A percentile compares a stretch with the other conserved stretches of the same genome.
Evolutionary conservation across 257 asterid species (phyloP).

Genomic region (Phtheirospermum japonicum): DNA sequence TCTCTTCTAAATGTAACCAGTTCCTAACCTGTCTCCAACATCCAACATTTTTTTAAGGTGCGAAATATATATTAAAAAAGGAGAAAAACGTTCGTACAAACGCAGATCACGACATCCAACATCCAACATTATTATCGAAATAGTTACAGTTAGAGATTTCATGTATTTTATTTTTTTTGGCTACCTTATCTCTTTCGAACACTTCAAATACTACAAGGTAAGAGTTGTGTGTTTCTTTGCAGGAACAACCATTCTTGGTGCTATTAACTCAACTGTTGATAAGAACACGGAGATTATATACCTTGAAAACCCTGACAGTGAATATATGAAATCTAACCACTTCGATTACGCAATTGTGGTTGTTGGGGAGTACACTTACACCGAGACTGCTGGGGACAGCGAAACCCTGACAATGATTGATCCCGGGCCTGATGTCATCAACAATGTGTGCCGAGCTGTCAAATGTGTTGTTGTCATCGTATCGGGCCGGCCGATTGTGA

Average conservation of each 20-base stretch:
- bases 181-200: background rate
- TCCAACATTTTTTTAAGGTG: too few relatives aligned
- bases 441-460: slow-evolving; percentile 50
- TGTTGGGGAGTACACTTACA: slow-evolving; percentile 78
- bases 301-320: slow-evolving; percentile 59
- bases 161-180: background rate
- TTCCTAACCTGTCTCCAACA: background rate
- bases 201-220: background rate
- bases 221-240: slow-evolving; percentile 23
- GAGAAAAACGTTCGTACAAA: too few relatives aligned
- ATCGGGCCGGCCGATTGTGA: slow-evolving; percentile 74
- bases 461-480: slow-evolving; percentile 62
- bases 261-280: slow-evolving; percentile 61
- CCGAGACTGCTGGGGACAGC: slow-evolving; percentile 77
- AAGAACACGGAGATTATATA: slow-evolving; percentile 52
- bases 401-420: slow-evolving; percentile 61
- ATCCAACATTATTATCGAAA: background rate
- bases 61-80: too few relatives aligned
- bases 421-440: slow-evolving; percentile 71
- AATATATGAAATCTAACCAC: slow-evolving; percentile 49
- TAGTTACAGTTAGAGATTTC: slow-evolving; percentile 4
- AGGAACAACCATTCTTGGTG: slow-evolving; percentile 82
- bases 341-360: slow-evolving; percentile 68
- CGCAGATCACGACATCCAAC: too few relatives aligned
- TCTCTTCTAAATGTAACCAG: background rate